These are phyloP conservation scores for Paramarasmius palmivorus DNA, from an alignment of 1,284 basidiomycete genomes.

Conservation along the genomic window DNA sequence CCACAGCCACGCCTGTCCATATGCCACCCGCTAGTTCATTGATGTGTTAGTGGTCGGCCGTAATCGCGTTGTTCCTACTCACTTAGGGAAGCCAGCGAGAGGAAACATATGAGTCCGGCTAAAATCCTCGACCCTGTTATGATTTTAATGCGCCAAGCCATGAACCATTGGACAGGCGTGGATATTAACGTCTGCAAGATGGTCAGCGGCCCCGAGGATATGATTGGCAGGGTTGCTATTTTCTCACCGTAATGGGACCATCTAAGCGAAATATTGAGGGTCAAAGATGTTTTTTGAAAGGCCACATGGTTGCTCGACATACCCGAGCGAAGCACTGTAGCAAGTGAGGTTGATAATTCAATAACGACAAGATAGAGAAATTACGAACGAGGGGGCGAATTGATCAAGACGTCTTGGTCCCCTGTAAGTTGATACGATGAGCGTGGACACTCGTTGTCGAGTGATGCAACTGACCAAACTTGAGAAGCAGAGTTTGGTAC, in stretches of 20 bases:
- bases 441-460: neutral
- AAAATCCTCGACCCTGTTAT: slow-evolving; percentile 8
- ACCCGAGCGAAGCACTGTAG: slow-evolving; percentile 19
- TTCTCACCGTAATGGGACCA: slow-evolving; percentile 24
- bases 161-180: slow-evolving; percentile 25
- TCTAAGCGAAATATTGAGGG: slow-evolving; percentile 14
- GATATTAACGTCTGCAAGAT: slow-evolving; percentile 21
- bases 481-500: slow-evolving; percentile 32
- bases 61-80: neutral
- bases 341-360: neutral
- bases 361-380: neutral
- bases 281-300: neutral
- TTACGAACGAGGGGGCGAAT: slow-evolving; percentile 3
- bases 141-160: slow-evolving; percentile 23
- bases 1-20: slow-evolving; percentile 6
- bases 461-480: slow-evolving; percentile 25
- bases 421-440: neutral
- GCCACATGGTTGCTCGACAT: slow-evolving; percentile 2
- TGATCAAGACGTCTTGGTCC: slow-evolving; percentile 12
- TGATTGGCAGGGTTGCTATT: neutral
- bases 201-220: neutral
- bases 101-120: neutral
- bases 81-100: slow-evolving; percentile 10
- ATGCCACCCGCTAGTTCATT: slow-evolving; percentile 6
- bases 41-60: neutral